Evolutionary conservation across 2,329 filamentous ascomycete genomes (phyloP), one percentile per base, ranked within the genome.

Genomic region (Exophiala phaeomuriformis): DNA sequence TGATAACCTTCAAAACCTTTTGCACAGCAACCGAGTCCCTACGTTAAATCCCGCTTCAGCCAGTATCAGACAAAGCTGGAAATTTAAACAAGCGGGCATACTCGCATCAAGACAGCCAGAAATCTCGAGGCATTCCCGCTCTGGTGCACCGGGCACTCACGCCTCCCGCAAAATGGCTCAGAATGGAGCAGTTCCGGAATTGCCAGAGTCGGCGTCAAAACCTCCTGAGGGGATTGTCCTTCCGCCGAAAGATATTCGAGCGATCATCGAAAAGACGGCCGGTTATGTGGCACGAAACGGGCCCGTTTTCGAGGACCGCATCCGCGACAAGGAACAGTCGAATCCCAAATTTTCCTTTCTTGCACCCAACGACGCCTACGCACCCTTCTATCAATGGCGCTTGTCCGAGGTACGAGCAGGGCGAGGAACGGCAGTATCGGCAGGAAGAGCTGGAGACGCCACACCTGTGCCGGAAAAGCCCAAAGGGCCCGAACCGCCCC

Each of bases 301-400:
- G 35, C 65, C 72, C 8, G 68, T 82, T 5, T 90, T 94, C 66
- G 87, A 94, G 72, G 85, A 90, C 64, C 83, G 86, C 63, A 86
- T 98, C 62, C 84, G 88, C 65, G 83, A 90, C 61, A 94, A 93
- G 71, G 86, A 95, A 68, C 80, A 81, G 64, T 78, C 78, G 61
- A 93, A 94, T 65, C 81, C 88, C n/a, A 95, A 94, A 67, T 93
- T 97, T 69, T 88, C 85, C 64, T 98, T 97, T 69, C 74, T 98
- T 31, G 84, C 81, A 65, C 75, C 79, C 10, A 78, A 81, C 62
- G 91, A 98, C 71, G 80, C 90, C 2, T 98, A 96, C 72, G 81
- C 90, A 60, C 76, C 84, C 5, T 98, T 87, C 72, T 98, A 96
- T 68, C 74, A 83, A 73, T 98, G 93, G 93, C 84, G 91, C 61